Evolutionary conservation across 345 rosid species (phyloP).

Genomic region (Clarkia xantiana): DNA sequence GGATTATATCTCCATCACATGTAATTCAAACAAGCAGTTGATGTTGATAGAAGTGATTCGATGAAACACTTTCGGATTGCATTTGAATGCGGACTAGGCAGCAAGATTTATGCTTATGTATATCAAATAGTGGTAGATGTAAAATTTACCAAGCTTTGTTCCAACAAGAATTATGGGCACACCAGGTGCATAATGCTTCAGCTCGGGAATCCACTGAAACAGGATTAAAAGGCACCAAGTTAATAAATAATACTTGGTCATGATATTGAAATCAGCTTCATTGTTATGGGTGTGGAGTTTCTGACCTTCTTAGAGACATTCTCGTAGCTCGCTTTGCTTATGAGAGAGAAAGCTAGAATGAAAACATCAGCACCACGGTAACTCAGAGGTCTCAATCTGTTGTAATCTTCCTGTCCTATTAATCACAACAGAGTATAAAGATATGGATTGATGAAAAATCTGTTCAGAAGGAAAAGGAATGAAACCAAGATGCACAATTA

Average conservation of each 20-base stretch:
- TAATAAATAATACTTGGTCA: too few species aligned
- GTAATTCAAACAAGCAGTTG: too few species aligned
- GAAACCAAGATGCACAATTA: conserved; percentile 27
- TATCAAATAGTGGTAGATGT: neutral
- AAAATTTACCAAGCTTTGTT: conserved; percentile 58
- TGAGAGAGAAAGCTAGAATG: conserved; percentile 88
- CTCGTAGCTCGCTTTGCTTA: conserved; percentile 99
- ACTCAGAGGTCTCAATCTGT: conserved; percentile 72
- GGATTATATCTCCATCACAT: neutral
- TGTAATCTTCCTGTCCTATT: conserved; percentile 91
- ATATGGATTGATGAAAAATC: neutral
- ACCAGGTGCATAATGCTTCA: conserved; percentile 84
- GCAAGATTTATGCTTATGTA: too few species aligned
- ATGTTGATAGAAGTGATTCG: too few species aligned
- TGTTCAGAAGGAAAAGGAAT: conserved; percentile 2
- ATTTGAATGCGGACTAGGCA: too few species aligned
- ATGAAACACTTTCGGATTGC: too few species aligned
- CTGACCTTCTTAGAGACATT: conserved; percentile 83
- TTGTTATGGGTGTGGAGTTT: too few species aligned
- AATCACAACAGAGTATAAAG: conserved; percentile 2
- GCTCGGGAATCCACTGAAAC: conserved; percentile 85
- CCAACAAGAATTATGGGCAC: conserved; percentile 81
- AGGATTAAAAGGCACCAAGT: too few species aligned
- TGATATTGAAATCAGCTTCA: too few species aligned
- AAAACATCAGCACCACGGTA: conserved; percentile 91